Base-by-base conservation (phyloP, 148 eudicot genomes). In the Fagopyrum tataricum region DNA sequence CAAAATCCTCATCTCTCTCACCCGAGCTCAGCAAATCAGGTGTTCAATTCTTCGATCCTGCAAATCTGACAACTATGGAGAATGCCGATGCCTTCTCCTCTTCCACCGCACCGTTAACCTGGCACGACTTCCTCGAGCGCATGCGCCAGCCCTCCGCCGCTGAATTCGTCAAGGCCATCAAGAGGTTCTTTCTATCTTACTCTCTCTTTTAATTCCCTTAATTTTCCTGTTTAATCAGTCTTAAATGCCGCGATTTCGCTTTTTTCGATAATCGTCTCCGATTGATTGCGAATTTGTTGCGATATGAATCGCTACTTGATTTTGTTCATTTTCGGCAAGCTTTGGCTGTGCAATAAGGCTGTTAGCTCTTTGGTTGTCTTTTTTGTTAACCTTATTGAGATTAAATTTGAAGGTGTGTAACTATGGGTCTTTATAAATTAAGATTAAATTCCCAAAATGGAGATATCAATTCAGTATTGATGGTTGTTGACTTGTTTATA, bases 91-190 rank as follows among this genome's bases (percentile, higher is more conserved):
- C 78, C 71, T 85, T 91, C 44, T 83, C 90, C 40, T 83, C 94
- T 18, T 91, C 96, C 31, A 90, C 98, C 75, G 89, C 89, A 51
- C 91, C 92, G 53, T 75, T 87, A 79, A 91, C 98, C 39, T 95
- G 96, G 97, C 96, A 95, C 72, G 96, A 95, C 74, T 95, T 95
- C 77, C 82, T 95, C 26, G 96, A 95, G 75, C 98, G 98, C 53
- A 91, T 95, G 98, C 91, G 98, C 64, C 96, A 95, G 21, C 98
- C 98, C 71, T 85, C 98, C 52, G 98, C 98, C 24, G 84, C 96
- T 53, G 96, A 91, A 75, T 90, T 91, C 72, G 98, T 95, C 73
- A 95, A 91, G 87, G 82, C 93, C 73, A 95, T 91, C 80, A 95
- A 95, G 82, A 91, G 98, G 98, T 93, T 49, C 41, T 1, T 3